These are phyloP conservation scores for Tricholoma furcatifolium DNA, from an alignment of 768 basidiomycete genomes.

Conservation along the genomic window DNA sequence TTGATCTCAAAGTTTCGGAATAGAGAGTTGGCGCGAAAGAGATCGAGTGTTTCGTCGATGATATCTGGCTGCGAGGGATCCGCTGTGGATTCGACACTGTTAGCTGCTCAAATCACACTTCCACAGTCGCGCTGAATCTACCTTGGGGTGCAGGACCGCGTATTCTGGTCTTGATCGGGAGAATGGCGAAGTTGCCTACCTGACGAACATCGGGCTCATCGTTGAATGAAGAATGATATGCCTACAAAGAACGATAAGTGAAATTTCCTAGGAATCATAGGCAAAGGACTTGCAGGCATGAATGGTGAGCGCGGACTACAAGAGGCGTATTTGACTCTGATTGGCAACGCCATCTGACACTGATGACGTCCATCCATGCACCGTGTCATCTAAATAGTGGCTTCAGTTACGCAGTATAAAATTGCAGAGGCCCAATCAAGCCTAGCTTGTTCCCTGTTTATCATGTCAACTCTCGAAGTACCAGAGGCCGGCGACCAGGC, in stretches of 20 bases:
- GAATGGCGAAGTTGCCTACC: constrained; percentile 86
- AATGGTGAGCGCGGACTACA: constrained; percentile 15
- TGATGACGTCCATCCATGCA: constrained; percentile 25
- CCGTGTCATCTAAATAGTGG: background rate
- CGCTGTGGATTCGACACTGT: constrained; percentile 42
- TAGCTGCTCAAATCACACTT: constrained; percentile 11
- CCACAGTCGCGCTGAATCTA: constrained; percentile 29
- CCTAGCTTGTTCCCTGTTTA: constrained; percentile 7
- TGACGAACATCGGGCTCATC: constrained; percentile 77
- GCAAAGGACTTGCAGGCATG: constrained; percentile 52
- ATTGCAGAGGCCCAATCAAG: background rate
- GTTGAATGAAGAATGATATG: constrained; percentile 95
- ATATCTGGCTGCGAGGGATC: constrained; percentile 83
- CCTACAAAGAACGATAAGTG: constrained; percentile 45
- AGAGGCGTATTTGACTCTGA: constrained; percentile 27
- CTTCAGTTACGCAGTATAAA: background rate
- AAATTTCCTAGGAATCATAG: background rate
- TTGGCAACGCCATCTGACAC: constrained; percentile 26
- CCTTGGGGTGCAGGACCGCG: constrained; percentile 89
- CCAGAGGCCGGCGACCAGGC: constrained; percentile 40
- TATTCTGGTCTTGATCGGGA: constrained; percentile 89
- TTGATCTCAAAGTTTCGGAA: constrained; percentile 99
- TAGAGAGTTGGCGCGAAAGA: constrained; percentile 98
- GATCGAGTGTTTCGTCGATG: constrained; percentile 92
- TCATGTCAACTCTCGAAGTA: constrained; percentile 31